Percentiles rank a stretch among this genome's conserved stretches.
phyloP scores from a whole-genome alignment of 345 rosid species.

The Linum lewisii region DNA sequence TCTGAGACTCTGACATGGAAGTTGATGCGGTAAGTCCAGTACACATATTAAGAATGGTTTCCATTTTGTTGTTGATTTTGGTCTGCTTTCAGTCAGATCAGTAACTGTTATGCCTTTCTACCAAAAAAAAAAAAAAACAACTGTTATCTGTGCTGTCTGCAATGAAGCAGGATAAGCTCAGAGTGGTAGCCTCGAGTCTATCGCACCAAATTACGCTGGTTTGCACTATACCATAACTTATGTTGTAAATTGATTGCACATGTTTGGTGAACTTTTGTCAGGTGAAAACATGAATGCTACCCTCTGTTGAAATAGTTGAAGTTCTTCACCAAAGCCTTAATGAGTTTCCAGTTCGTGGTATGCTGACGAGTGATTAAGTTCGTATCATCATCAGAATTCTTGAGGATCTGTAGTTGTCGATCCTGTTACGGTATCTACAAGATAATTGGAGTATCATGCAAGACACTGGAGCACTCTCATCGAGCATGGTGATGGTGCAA shows the following conservation, averaged over 20 bases:
- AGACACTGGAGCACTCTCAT: conserved; percentile 68
- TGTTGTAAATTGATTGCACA: not conserved
- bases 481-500: conserved; percentile 88
- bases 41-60: not conserved
- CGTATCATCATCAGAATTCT: not conserved
- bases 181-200: not conserved
- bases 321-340: conserved; percentile 43
- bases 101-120: not conserved
- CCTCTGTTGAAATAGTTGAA: conserved; percentile 57
- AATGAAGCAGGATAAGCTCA: not conserved
- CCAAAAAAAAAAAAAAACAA: too few relatives aligned
- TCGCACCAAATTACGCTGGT: too few relatives aligned
- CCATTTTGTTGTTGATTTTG: not conserved
- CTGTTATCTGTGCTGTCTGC: not conserved
- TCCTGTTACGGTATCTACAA: not conserved
- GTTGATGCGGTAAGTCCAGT: conserved; percentile 65
- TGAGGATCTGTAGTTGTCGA: not conserved
- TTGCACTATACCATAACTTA: too few relatives aligned
- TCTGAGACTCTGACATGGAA: conserved; percentile 90
- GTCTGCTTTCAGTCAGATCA: not conserved
- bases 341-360: conserved; percentile 66
- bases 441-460: conserved; percentile 76
- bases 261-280: conserved; percentile 17
- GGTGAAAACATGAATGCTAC: conserved; percentile 98
- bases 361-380: conserved; percentile 4